Evolutionary conservation across 495 filamentous ascomycete genomes (phyloP).

Genomic region (Alectoria sarmentosa): DNA sequence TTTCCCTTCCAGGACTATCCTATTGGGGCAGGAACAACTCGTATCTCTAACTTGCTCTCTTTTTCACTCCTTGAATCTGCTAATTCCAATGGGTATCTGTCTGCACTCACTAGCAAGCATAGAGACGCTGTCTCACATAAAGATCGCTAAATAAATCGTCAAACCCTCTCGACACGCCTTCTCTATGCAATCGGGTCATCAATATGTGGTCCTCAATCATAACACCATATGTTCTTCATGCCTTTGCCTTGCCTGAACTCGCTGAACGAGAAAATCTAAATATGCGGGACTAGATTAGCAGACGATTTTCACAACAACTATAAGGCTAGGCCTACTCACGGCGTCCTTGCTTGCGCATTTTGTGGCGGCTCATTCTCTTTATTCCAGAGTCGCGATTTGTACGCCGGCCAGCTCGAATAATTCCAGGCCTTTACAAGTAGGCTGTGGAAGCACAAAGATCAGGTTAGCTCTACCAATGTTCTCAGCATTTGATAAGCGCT

Average conservation of each 20-base stretch:
- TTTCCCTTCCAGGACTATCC: neutral
- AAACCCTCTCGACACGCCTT: neutral
- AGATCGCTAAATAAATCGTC: neutral
- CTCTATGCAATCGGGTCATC: neutral
- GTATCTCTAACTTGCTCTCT: neutral
- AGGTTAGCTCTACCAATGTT: neutral
- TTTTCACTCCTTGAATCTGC: neutral
- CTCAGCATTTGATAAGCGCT: neutral
- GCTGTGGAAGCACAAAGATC: slow-evolving; percentile 28
- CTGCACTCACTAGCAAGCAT: neutral
- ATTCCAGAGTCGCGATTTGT: slow-evolving; percentile 54
- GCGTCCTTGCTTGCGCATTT: slow-evolving; percentile 18
- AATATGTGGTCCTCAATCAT: neutral
- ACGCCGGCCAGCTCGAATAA: slow-evolving; percentile 50
- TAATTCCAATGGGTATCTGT: slow-evolving; percentile 1
- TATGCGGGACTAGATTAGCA: slow-evolving; percentile 20
- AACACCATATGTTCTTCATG: neutral
- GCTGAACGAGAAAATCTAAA: slow-evolving; percentile 22
- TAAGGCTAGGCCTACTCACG: slow-evolving; percentile 15
- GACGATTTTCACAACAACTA: neutral
- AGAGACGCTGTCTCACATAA: neutral
- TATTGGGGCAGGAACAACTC: neutral
- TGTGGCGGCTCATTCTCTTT: slow-evolving; percentile 26
- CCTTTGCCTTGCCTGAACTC: slow-evolving; percentile 21
- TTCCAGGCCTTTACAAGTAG: slow-evolving; percentile 76